Evolutionary conservation across 2,329 filamentous ascomycete genomes (phyloP), one percentile per base, ranked within the genome.

Genomic region (Ilyonectria robusta): DNA sequence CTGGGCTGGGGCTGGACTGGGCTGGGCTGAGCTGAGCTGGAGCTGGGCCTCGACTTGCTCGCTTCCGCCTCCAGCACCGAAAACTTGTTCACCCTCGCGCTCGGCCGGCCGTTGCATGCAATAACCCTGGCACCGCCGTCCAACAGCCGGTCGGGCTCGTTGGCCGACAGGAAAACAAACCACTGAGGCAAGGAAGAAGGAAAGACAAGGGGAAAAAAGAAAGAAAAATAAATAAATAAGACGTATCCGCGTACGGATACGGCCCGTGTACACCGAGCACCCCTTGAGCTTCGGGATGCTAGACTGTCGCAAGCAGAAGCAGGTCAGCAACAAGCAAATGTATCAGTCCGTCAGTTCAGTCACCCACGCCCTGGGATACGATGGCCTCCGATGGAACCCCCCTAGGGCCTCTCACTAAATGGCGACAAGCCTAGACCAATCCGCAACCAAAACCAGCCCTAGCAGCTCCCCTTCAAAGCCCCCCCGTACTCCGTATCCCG

Each of bases 401-500:
- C 31, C 31, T 9, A 11, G 31, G 31, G 31, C 31, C 31, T 33
- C 11, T 33, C 31, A 11, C 31, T 33, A 11, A 33, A 33, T 33
- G 31, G 8, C 31, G 9, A 11, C 11, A 1, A 26, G 26, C 31
- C 31, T 4, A 33, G 31, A 11, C 31, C 31, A 33, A 33, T 11
- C 26, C 26, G 26, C 31, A 33, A 33, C 31, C 31, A 33, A 4
- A 26, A 33, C 6, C 31, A 11, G 31, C 31, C 31, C 31, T 9
- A 33, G 31, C 31, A 2, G 11, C 31, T 33, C 31, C 31, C 31
- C 31, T 11, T 33, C 31, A 11, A 57, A 58, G 58, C 65, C 29
- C 62, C 62, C 21, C 21, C 21, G 21, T 21, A 21, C 21, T 21
- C 62, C 68, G 60, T 69, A 62, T 57, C 57, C 67, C 21, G 55